Base-by-base conservation (phyloP, 768 basidiomycete species). In the Russula griseocarnosa region DNA sequence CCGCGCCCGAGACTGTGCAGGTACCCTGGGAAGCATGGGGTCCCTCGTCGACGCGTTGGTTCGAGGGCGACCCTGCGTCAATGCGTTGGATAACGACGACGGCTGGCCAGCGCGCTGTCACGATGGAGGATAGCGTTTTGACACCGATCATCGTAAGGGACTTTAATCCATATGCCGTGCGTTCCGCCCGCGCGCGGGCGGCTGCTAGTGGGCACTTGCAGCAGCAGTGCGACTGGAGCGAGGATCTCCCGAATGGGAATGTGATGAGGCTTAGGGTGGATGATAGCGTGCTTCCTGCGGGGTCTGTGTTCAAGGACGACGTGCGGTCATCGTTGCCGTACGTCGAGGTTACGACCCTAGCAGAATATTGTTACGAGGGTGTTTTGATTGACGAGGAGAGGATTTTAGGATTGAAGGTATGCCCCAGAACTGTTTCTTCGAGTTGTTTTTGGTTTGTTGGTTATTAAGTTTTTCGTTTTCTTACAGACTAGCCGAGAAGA, bases 41-140 rank as follows among this genome's bases (percentile, higher is more conserved):
- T 14, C 0, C 10, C 34, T 34, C 11, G 34, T 10, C 34, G 34
- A 34, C 11, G 11, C 34, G 34, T 34, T 34, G 34, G 62, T 73
- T 73, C 52, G 62, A 67, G 20, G 63, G 62, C 52, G 70, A 72
- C 34, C 63, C 60, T 13, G 55, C 65, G 2, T 63, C 68, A 14
- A 67, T 67, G 47, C 70, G 70, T 11, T 74, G 73, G 73, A 73
- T 74, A 60, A 74, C 73, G 52, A 72, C 72, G 32, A 73, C 72
- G 4, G 71, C 71, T 26, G 73, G 73, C 11, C 73, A 74, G 59
- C 71, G 73, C 28, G 68, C 66, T 44, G 69, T 73, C 58, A 54
- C 52, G 9, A 58, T 62, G 53, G 61, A 63, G 14, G 60, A 63
- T 7, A 42, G 30, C 28, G 8, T 3, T 11, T 32, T 42, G 28